A percentile compares a stretch with the other conserved stretches of the same genome.
These are phyloP conservation scores for Zygosaccharomyces gambellarensis DNA, from an alignment of 805 yeast species.

Conservation along the genomic window DNA sequence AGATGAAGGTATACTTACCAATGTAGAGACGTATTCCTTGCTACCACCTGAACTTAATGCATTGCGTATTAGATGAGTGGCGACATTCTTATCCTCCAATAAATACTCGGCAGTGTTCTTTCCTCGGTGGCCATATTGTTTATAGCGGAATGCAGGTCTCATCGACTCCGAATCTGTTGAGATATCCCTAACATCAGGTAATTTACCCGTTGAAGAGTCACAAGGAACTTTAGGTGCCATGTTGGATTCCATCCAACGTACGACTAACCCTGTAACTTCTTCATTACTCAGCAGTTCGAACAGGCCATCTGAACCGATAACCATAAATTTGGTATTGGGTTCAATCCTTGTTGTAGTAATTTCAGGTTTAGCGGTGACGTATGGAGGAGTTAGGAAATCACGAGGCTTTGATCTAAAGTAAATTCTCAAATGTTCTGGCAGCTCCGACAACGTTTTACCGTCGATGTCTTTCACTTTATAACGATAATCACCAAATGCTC, in stretches of 20 bases:
- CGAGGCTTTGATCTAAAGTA: slow-evolving; percentile 77
- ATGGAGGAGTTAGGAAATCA: slow-evolving; percentile 82
- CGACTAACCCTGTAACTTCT: slow-evolving; percentile 87
- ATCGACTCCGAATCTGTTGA: slow-evolving; percentile 51
- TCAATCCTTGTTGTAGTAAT: slow-evolving; percentile 73
- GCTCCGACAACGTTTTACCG: slow-evolving; percentile 41
- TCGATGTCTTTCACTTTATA: slow-evolving; percentile 69
- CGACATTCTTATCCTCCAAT: slow-evolving; percentile 79
- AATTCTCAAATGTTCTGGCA: slow-evolving; percentile 74
- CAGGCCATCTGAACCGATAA: slow-evolving; percentile 90
- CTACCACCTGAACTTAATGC: slow-evolving; percentile 88
- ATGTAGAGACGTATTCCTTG: slow-evolving; percentile 79
- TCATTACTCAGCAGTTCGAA: slow-evolving; percentile 89
- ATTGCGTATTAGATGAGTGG: slow-evolving; percentile 90
- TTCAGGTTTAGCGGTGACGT: slow-evolving; percentile 95
- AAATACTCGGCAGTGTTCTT: slow-evolving; percentile 40
- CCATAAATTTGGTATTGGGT: slow-evolving; percentile 74
- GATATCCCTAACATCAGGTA: slow-evolving; percentile 61
- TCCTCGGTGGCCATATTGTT: slow-evolving; percentile 30
- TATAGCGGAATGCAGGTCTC: slow-evolving; percentile 71
- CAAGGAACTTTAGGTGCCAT: slow-evolving; percentile 10
- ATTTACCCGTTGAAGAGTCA: slow-evolving; percentile 29
- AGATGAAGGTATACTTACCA: slow-evolving; percentile 88
- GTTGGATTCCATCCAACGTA: slow-evolving; percentile 83
- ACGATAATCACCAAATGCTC: slow-evolving; percentile 97